phyloP scores from a whole-genome alignment of 1,284 basidiomycete species.

The Sanghuangporus sanghuang region DNA sequence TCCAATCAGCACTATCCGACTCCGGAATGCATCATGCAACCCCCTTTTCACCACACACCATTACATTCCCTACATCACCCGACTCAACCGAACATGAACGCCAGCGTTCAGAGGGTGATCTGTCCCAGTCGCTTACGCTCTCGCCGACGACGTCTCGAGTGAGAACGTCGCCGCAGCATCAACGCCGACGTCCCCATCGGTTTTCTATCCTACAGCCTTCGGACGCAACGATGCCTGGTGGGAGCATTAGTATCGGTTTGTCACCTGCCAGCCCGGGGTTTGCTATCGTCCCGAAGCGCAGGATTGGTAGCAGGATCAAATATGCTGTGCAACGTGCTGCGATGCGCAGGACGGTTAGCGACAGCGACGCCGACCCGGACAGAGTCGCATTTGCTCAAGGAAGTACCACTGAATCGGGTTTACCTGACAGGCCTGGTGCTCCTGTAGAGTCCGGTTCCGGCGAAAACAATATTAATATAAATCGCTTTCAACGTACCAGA shows the following conservation, averaged over 20 bases:
- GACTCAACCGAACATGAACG: background rate
- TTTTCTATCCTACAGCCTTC: slow-evolving; percentile 18
- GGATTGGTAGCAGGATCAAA: slow-evolving; percentile 29
- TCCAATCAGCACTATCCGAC: slow-evolving; percentile 17
- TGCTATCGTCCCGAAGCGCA: slow-evolving; percentile 50
- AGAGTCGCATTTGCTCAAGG: slow-evolving; percentile 25
- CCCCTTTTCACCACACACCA: slow-evolving; percentile 4
- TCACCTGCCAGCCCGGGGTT: slow-evolving; percentile 73
- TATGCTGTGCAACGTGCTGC: slow-evolving; percentile 23
- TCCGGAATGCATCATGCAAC: slow-evolving; percentile 4
- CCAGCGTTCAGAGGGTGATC: background rate
- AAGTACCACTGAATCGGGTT: slow-evolving; percentile 11
- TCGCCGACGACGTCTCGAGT: slow-evolving; percentile 1
- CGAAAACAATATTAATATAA: background rate
- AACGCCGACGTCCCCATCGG: slow-evolving; percentile 2
- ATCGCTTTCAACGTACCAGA: background rate
- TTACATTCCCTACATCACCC: slow-evolving; percentile 13
- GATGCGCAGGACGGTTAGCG: slow-evolving; percentile 44
- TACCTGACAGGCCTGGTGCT: slow-evolving; percentile 5
- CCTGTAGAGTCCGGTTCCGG: background rate
- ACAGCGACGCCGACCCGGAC: slow-evolving; percentile 39
- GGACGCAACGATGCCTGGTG: slow-evolving; percentile 24
- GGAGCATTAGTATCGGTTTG: slow-evolving; percentile 68
- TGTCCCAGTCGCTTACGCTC: slow-evolving; percentile 2
- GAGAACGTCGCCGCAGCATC: background rate